A percentile compares a stretch with the other conserved stretches of the same genome.
These are phyloP conservation scores for Adansonia rubrostipa DNA, from an alignment of 441 rosid genomes.

Conservation along the genomic window DNA sequence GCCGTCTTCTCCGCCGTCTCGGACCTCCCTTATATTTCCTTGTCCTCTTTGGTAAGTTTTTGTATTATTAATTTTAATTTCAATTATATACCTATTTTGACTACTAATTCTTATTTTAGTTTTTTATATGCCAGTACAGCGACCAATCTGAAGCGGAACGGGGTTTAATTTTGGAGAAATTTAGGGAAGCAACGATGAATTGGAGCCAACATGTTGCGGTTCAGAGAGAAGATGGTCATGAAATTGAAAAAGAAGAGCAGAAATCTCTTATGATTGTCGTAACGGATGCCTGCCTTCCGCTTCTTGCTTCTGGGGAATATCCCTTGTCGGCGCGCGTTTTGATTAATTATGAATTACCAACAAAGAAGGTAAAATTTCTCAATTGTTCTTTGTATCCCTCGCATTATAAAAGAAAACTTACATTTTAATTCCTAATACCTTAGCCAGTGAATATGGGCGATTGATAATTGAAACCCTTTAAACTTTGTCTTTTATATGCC, in stretches of 20 bases:
- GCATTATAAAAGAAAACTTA: background rate
- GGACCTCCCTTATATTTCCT: conserved; percentile 67
- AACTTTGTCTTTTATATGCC: background rate
- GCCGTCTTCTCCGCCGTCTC: conserved; percentile 77
- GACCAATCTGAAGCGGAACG: conserved; percentile 75
- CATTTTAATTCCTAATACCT: no score
- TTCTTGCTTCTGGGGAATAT: conserved; percentile 65
- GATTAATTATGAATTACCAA: conserved; percentile 85
- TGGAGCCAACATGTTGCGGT: conserved; percentile 56
- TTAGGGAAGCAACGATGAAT: conserved; percentile 52
- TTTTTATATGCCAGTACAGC: conserved; percentile 58
- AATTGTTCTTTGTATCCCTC: background rate
- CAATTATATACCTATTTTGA: background rate
- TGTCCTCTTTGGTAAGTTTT: conserved; percentile 58
- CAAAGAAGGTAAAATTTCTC: conserved; percentile 58
- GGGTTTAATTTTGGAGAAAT: conserved; percentile 53
- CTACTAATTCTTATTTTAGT: conserved; percentile 16
- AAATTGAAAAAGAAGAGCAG: conserved; percentile 43
- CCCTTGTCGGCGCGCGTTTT: conserved; percentile 65
- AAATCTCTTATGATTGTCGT: conserved; percentile 72
- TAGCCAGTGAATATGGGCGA: background rate
- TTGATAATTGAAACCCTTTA: background rate
- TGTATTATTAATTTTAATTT: background rate
- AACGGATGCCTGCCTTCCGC: conserved; percentile 84
- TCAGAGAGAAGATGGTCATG: conserved; percentile 45